Evolutionary conservation across 108 stramenopile species (phyloP).

Genomic region (Schizochytrium sp.): DNA sequence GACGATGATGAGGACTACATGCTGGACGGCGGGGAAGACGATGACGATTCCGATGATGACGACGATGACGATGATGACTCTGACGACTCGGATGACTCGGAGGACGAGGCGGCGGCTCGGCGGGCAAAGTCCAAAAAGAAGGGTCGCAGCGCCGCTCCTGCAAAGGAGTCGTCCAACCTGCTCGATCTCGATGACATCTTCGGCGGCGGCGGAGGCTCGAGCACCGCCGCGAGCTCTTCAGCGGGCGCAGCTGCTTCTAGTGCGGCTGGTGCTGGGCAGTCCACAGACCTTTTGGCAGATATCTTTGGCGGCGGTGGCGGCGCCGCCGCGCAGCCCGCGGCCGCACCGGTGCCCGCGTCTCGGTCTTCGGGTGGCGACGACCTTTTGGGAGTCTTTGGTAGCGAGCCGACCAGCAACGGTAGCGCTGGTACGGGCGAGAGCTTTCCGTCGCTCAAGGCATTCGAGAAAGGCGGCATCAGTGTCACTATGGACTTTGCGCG

Average conservation of each 20-base stretch:
- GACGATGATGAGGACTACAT: slow-evolving; percentile 34
- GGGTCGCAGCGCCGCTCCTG: background rate
- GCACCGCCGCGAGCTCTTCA: slow-evolving; percentile 31
- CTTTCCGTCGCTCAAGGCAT: slow-evolving; percentile 32
- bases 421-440: background rate
- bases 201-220: slow-evolving; percentile 50
- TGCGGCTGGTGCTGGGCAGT: slow-evolving; percentile 32
- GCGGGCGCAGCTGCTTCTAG: background rate
- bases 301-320: slow-evolving; percentile 57
- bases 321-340: background rate
- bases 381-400: slow-evolving; percentile 80
- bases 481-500: slow-evolving; percentile 24
- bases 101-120: background rate
- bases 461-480: slow-evolving; percentile 20
- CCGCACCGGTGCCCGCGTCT: slow-evolving; percentile 45
- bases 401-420: slow-evolving; percentile 26
- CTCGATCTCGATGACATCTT: slow-evolving; percentile 84
- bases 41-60: background rate
- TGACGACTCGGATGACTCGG: background rate
- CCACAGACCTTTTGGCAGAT: slow-evolving; percentile 74
- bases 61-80: background rate
- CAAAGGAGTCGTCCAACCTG: slow-evolving; percentile 52
- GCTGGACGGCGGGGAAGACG: slow-evolving; percentile 30
- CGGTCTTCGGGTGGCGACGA: background rate
- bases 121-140: background rate